Base-by-base conservation (phyloP, 208 protist species). In the Herpetomonas muscarum region DNA sequence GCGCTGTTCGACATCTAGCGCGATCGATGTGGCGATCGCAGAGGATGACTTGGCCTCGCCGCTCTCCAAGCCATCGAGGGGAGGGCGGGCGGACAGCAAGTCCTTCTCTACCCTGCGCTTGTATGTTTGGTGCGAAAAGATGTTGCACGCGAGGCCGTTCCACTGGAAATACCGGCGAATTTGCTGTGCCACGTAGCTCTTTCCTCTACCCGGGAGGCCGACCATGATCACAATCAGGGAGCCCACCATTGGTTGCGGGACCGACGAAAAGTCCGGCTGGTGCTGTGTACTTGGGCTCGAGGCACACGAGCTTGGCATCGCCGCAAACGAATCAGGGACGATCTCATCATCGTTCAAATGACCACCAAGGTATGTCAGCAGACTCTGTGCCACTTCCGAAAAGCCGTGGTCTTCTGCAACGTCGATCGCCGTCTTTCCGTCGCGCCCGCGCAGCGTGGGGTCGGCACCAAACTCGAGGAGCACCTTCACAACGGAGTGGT, bases 121-220 rank as follows among this genome's bases (percentile, higher is more conserved):
- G 46, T 85, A 92, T 5, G 61, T 59, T 29, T 82, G 74, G 55
- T 90, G 74, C 0, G 76, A 85, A 60, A 94, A 95, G 32, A 94
- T 87, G 21, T 47, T 68, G 61, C 76, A 87, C 45, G 69, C 64
- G 26, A 95, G 62, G 47, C 87, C 89, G 59, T 91, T 90, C 89
- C 92, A 97, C 61, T 90, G 76, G 59, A 95, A 92, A 68, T 94
- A 95, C 19, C 92, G 85, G 28, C 75, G 68, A 45, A 97, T 97
- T 55, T 93, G 84, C 61, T 87, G 71, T n/a, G 87, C 80, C 10
- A 93, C 81, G 52, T 90, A 96, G n/a, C 72, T 90, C 62, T 97
- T 97, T 21, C 89, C 92, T 1, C 87, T 71, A 1, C 77, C 88
- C 0, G 92, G 89, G 7, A 97, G 80, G 1, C 92, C 92, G 0